These are phyloP conservation scores for Hamamelis virginiana DNA, from an alignment of 164 flowering plant genomes.

Conservation along the genomic window DNA sequence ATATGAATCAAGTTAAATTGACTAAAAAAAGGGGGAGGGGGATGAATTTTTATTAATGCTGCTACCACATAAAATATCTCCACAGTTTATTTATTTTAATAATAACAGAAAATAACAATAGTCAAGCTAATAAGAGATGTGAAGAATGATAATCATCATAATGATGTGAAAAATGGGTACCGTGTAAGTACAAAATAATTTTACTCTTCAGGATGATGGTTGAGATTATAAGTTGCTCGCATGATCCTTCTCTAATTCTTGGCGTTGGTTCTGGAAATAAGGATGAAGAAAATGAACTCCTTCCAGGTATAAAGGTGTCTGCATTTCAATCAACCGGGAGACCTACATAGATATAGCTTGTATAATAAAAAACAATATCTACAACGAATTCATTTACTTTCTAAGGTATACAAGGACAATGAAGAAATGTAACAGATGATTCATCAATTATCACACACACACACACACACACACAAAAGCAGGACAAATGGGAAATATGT, in stretches of 20 bases:
- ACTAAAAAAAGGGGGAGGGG: too few relatives aligned
- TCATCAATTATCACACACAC: not conserved
- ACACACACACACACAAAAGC: too few relatives aligned
- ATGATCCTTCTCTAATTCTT: conserved; percentile 10
- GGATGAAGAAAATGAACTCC: conserved; percentile 69
- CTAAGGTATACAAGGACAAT: too few relatives aligned
- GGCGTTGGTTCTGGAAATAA: conserved; percentile 43
- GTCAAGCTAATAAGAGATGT: not conserved
- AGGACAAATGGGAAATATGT: too few relatives aligned
- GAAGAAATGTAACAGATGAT: not conserved
- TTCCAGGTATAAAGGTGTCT: conserved; percentile 76
- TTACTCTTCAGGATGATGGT: conserved; percentile 6
- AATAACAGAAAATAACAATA: not conserved
- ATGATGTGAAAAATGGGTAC: not conserved
- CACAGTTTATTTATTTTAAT: not conserved
- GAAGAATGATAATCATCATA: not conserved
- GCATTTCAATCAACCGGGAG: conserved; percentile 95
- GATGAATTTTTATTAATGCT: too few relatives aligned
- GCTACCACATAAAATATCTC: not conserved
- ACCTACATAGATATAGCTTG: conserved; percentile 42
- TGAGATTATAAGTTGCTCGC: conserved; percentile 13
- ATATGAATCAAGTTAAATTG: too few relatives aligned
- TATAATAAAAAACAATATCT: too few relatives aligned
- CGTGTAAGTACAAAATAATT: not conserved
- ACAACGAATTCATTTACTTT: too few relatives aligned